These are phyloP conservation scores for Sclerotiophoma versabilis DNA, from an alignment of 2,329 filamentous ascomycete genomes.

Conservation along the genomic window DNA sequence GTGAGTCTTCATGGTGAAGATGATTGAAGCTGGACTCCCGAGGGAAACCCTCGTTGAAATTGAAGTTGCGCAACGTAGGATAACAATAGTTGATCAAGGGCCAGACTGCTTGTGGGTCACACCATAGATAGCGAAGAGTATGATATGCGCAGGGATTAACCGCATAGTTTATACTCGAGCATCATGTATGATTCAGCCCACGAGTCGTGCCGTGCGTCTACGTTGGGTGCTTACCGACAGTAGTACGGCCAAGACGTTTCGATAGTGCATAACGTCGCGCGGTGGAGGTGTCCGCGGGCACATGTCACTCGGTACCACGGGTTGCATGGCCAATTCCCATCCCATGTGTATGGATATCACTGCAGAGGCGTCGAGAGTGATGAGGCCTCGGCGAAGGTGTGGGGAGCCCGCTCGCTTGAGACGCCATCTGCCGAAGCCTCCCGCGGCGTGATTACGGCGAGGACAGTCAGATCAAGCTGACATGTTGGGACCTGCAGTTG, in stretches of 20 bases:
- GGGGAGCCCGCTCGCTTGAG: conserved; percentile 9
- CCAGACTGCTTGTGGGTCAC: conserved; percentile 2
- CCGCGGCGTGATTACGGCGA: conserved; percentile 4
- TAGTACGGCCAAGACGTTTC: conserved; percentile 15
- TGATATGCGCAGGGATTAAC: conserved; percentile 14
- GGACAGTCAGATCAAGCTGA: conserved; percentile 5
- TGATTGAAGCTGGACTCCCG: background rate
- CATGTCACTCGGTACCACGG: conserved; percentile 12
- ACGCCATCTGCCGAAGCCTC: conserved; percentile 11
- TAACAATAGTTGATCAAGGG: conserved; percentile 5
- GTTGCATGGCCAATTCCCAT: background rate
- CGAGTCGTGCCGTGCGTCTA: conserved; percentile 8
- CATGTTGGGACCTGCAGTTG: conserved; percentile 2
- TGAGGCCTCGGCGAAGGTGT: conserved; percentile 10
- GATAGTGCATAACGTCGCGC: conserved; percentile 9
- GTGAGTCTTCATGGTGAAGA: conserved; percentile 8
- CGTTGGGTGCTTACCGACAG: background rate
- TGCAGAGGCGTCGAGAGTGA: background rate
- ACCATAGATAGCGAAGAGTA: conserved; percentile 1
- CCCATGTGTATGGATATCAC: background rate
- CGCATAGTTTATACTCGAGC: conserved; percentile 11
- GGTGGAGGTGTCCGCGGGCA: background rate
- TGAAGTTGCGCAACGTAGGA: conserved; percentile 4
- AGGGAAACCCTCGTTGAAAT: background rate
- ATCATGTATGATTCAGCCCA: conserved; percentile 6